Conservation (phyloP, 805 yeast species). For the baker's yeast (Saccharomyces cerevisiae) region DNA sequence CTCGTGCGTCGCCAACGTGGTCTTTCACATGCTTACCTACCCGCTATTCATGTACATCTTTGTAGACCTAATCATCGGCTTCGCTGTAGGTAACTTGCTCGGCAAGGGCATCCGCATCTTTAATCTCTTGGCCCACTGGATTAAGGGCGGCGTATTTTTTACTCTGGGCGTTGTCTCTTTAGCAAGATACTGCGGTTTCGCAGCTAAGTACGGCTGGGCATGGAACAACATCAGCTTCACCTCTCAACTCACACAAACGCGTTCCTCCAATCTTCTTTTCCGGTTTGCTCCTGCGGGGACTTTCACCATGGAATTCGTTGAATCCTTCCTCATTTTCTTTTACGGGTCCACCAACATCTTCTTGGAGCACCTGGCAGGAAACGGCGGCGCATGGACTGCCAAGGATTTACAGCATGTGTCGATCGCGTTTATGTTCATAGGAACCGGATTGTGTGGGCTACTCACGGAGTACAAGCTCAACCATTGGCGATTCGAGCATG, state of each 20-base stretch:
- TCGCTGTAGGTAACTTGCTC: conserved; percentile 57
- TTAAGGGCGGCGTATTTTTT: conserved; percentile 89
- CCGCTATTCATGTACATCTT: conserved; percentile 55
- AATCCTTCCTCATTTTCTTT: conserved; percentile 68
- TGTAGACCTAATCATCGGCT: conserved; percentile 45
- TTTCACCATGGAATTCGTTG: conserved; percentile 79
- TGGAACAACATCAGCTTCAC: conserved; percentile 57
- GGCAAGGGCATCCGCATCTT: conserved; percentile 64
- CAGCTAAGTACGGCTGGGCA: conserved; percentile 71
- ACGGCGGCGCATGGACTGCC: conserved; percentile 80
- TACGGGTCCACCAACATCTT: conserved; percentile 88
- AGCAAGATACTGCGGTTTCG: conserved; percentile 82
- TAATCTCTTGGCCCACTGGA: conserved; percentile 86
- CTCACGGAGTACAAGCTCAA: conserved; percentile 62
- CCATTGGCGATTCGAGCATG: conserved; percentile 48
- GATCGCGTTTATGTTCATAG: conserved; percentile 84
- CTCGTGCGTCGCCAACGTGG: conserved; percentile 21
- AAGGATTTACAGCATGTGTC: conserved; percentile 86
- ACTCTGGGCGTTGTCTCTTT: conserved; percentile 69
- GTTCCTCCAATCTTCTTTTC: conserved; percentile 19
- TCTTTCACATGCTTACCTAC: conserved; percentile 50
- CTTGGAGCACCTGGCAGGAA: conserved; percentile 74
- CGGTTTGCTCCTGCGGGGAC: conserved; percentile 34
- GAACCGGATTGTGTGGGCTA: conserved; percentile 88
- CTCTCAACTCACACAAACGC: background rate